These are phyloP conservation scores for Solanum megistacrolobum DNA, from an alignment of 257 asterid species.

Conservation along the genomic window DNA sequence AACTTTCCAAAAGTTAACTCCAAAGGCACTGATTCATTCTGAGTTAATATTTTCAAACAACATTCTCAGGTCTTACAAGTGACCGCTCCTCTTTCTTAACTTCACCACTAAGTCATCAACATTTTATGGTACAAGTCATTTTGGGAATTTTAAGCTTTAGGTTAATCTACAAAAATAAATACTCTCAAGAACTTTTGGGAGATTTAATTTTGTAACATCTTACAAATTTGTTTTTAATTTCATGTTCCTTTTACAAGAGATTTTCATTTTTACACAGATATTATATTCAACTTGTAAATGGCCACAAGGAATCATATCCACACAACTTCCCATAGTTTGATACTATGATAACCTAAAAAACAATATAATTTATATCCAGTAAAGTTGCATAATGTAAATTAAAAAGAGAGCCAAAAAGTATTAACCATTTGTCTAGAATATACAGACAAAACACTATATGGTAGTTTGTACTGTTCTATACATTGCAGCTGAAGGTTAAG, in stretches of 20 bases:
- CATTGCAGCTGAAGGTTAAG: constrained; percentile 1
- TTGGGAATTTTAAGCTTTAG: neutral
- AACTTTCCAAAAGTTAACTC: too few relatives aligned
- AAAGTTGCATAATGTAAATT: neutral
- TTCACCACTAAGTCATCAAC: too few relatives aligned
- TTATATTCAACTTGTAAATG: neutral
- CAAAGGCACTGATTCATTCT: too few relatives aligned
- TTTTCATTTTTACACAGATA: neutral
- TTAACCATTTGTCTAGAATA: neutral
- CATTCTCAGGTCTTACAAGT: too few relatives aligned
- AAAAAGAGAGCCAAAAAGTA: neutral
- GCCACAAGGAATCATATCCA: neutral
- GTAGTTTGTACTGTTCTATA: constrained; percentile 1
- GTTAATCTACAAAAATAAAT: neutral
- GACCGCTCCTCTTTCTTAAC: too few relatives aligned
- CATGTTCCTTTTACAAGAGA: neutral
- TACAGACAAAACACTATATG: neutral
- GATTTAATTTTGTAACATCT: too few relatives aligned
- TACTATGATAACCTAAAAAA: neutral
- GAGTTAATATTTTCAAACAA: too few relatives aligned
- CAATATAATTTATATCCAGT: neutral
- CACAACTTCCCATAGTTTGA: neutral
- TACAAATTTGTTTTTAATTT: neutral
- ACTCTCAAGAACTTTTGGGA: neutral
- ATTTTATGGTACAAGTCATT: too few relatives aligned